Evolutionary conservation across 192 early-diverging fungal genomes (phyloP).

Genomic region (Thamnidium elegans): DNA sequence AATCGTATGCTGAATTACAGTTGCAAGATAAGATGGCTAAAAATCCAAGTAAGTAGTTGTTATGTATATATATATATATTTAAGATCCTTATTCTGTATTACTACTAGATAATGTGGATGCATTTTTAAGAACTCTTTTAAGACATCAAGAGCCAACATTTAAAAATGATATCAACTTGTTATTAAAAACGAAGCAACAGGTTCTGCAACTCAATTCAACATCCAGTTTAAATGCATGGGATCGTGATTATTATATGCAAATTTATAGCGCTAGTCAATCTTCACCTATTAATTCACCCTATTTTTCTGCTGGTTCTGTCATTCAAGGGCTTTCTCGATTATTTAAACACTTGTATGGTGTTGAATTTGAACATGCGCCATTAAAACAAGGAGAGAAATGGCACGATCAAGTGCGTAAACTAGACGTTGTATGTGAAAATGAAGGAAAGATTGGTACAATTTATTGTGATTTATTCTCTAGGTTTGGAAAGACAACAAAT

Average conservation of each 20-base stretch:
- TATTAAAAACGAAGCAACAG: conserved; percentile 47
- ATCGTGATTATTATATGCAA: conserved; percentile 70
- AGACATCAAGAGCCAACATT: conserved; percentile 56
- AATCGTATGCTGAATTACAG: conserved; percentile 82
- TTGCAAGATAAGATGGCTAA: conserved; percentile 93
- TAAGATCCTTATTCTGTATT: background rate
- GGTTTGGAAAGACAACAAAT: conserved; percentile 73
- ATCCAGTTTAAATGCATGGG: conserved; percentile 71
- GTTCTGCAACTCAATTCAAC: background rate
- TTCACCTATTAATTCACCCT: conserved; percentile 48
- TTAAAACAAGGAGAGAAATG: conserved; percentile 81
- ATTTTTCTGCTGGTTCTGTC: conserved; percentile 84
- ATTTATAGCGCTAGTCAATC: conserved; percentile 36
- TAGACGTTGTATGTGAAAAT: conserved; percentile 87
- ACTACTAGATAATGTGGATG: conserved; percentile 65
- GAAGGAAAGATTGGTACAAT: conserved; percentile 87
- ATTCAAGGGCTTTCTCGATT: conserved; percentile 86
- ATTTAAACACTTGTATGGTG: conserved; percentile 83
- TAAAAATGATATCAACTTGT: conserved; percentile 43
- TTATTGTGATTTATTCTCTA: conserved; percentile 89
- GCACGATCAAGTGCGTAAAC: conserved; percentile 87
- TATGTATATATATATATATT: background rate
- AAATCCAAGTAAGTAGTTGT: conserved; percentile 55
- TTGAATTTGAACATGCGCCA: conserved; percentile 70
- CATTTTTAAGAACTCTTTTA: conserved; percentile 78